Evolutionary conservation across 176 grass and related monocot genomes (phyloP).

Genomic region (Phoenix roebelenii): DNA sequence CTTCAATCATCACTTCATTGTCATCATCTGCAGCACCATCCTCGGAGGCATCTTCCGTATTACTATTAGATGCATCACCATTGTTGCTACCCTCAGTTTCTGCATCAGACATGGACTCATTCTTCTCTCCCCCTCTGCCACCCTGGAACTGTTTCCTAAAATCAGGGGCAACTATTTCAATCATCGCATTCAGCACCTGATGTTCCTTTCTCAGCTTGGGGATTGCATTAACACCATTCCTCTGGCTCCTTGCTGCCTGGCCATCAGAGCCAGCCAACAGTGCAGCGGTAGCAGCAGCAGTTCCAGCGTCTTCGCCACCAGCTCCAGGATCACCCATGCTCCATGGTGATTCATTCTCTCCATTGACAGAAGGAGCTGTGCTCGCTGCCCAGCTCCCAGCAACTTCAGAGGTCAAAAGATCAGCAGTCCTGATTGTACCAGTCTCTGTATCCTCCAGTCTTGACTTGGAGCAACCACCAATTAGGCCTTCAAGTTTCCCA

Average conservation of each 20-base stretch:
- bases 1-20: conserved; percentile 24
- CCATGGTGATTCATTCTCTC: conserved; percentile 52
- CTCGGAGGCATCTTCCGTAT: background rate
- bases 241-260: conserved; percentile 56
- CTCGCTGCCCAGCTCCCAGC: conserved; percentile 88
- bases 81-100: conserved; percentile 6
- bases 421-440: conserved; percentile 49
- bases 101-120: conserved; percentile 12
- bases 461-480: conserved; percentile 20
- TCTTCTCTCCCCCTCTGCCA: background rate
- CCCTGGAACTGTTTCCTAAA: background rate
- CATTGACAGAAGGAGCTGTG: conserved; percentile 50
- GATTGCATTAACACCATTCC: conserved; percentile 22
- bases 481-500: conserved; percentile 18
- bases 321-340: conserved; percentile 31
- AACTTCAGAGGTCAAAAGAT: conserved; percentile 89
- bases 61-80: background rate
- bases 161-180: conserved; percentile 28
- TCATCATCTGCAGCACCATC: background rate
- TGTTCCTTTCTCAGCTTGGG: conserved; percentile 36
- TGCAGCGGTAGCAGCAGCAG: conserved; percentile 28
- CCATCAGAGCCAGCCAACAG: conserved; percentile 38
- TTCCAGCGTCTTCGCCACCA: conserved; percentile 14
- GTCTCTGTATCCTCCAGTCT: conserved; percentile 39
- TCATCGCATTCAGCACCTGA: conserved; percentile 50